These are phyloP conservation scores for Spergularia marina DNA, from an alignment of 148 eudicot species.

Conservation along the genomic window DNA sequence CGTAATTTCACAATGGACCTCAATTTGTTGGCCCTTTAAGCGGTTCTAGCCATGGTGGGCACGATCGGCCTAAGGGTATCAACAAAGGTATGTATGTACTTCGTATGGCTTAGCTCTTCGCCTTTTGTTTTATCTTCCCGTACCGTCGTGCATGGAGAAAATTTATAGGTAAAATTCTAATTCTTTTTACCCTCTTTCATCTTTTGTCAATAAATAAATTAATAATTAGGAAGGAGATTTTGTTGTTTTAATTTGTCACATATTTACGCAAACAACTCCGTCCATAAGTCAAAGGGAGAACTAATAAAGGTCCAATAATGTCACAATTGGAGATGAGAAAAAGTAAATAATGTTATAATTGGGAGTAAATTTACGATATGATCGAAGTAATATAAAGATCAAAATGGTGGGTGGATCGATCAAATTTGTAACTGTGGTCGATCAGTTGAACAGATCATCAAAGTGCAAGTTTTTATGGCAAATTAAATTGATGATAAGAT, in stretches of 20 bases:
- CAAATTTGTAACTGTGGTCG: too few relatives aligned
- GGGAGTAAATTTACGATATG: too few relatives aligned
- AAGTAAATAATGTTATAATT: too few relatives aligned
- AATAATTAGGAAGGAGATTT: background rate
- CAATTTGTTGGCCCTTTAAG: slow-evolving; percentile 56
- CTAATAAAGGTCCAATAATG: too few relatives aligned
- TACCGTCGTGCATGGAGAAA: slow-evolving; percentile 57
- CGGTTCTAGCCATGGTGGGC: slow-evolving; percentile 27
- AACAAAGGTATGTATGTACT: slow-evolving; percentile 34
- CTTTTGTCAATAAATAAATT: too few relatives aligned
- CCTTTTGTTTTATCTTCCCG: slow-evolving; percentile 46
- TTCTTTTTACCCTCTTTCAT: background rate
- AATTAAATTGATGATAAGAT: background rate
- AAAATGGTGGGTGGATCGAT: too few relatives aligned
- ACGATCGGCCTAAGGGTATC: slow-evolving; percentile 41
- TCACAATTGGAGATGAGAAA: too few relatives aligned
- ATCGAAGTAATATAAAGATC: too few relatives aligned
- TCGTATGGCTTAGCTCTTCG: slow-evolving; percentile 55
- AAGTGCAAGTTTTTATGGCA: background rate
- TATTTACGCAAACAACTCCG: too few relatives aligned
- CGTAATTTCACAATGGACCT: too few relatives aligned
- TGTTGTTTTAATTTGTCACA: background rate
- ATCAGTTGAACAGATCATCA: too few relatives aligned
- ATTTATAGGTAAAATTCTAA: slow-evolving; percentile 33
- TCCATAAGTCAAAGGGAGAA: too few relatives aligned